Percentiles rank a stretch among this genome's conserved stretches.
phyloP scores from a whole-genome alignment of 208 protist genomes.

The Crithidia bombi region DNA sequence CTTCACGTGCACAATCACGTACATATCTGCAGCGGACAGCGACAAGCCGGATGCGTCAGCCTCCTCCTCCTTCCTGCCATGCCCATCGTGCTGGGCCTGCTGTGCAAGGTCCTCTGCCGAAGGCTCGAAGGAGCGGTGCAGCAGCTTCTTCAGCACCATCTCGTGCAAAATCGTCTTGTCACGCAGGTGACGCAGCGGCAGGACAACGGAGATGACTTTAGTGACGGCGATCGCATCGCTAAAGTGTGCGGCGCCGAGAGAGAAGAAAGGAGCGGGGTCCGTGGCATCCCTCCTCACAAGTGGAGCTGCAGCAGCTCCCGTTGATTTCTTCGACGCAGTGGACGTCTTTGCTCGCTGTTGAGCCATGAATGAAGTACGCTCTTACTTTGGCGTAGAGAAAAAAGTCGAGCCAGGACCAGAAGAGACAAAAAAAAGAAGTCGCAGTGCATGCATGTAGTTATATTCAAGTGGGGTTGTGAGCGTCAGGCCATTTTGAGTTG shows the following conservation, averaged over 20 bases:
- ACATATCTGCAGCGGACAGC: not conserved
- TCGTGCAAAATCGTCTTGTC: slow-evolving; percentile 43
- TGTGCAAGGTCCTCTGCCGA: slow-evolving; percentile 32
- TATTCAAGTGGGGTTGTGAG: too few relatives aligned
- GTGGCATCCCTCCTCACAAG: not conserved
- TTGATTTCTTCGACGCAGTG: not conserved
- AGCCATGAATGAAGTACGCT: not conserved
- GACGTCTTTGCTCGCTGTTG: not conserved
- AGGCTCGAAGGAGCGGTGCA: slow-evolving; percentile 44
- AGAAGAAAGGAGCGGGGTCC: slow-evolving; percentile 47
- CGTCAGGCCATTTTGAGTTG: too few relatives aligned
- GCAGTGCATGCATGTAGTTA: too few relatives aligned
- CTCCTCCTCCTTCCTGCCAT: not conserved
- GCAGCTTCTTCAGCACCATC: slow-evolving; percentile 48
- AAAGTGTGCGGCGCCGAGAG: slow-evolving; percentile 42
- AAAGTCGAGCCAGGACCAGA: not conserved
- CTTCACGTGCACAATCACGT: slow-evolving; percentile 45
- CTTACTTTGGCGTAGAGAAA: not conserved
- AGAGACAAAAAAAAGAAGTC: too few relatives aligned
- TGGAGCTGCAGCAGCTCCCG: not conserved
- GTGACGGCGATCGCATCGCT: slow-evolving; percentile 29
- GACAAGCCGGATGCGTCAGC: not conserved
- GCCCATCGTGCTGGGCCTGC: not conserved
- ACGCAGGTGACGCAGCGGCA: slow-evolving; percentile 53
- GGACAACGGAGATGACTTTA: slow-evolving; percentile 42